phyloP scores from a whole-genome alignment of 2,329 filamentous ascomycete species.

The Alternaria arborescens region DNA sequence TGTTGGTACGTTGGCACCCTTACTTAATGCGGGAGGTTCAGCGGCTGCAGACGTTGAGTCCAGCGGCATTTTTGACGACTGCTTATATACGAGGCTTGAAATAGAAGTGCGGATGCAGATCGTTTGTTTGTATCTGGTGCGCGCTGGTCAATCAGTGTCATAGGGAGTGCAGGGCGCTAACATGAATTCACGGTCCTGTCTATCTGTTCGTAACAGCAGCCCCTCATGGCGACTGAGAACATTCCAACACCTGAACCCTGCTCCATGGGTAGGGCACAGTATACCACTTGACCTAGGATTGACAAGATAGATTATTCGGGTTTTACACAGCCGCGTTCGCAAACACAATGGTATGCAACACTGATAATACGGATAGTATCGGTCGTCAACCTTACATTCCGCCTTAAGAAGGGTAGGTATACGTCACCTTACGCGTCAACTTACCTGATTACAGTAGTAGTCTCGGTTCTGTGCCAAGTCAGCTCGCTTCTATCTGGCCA shows the following conservation, averaged over 20 bases:
- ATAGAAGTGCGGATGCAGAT: conserved; percentile 4
- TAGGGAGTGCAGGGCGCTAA: not conserved
- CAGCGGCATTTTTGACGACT: not conserved
- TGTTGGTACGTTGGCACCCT: not conserved
- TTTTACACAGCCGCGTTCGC: not conserved
- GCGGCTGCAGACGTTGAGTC: conserved; percentile 1
- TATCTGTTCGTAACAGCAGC: not conserved
- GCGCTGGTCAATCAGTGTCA: not conserved
- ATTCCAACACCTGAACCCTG: not conserved
- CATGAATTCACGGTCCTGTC: not conserved
- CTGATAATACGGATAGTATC: not conserved
- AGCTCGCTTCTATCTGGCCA: not conserved
- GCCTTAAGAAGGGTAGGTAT: not conserved
- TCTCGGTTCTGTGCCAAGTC: not conserved
- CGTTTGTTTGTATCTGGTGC: not conserved
- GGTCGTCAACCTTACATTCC: not conserved
- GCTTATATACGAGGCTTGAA: conserved; percentile 4
- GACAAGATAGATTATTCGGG: not conserved
- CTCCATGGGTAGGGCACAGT: no score
- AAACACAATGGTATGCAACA: not conserved
- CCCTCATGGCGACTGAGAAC: not conserved
- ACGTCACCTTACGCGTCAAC: not conserved
- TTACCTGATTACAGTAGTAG: not conserved
- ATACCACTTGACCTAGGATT: not conserved
- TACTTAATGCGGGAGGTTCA: not conserved